Conservation (phyloP, 2,329 filamentous ascomycete genomes). For the Aspergillus fumigatus region DNA sequence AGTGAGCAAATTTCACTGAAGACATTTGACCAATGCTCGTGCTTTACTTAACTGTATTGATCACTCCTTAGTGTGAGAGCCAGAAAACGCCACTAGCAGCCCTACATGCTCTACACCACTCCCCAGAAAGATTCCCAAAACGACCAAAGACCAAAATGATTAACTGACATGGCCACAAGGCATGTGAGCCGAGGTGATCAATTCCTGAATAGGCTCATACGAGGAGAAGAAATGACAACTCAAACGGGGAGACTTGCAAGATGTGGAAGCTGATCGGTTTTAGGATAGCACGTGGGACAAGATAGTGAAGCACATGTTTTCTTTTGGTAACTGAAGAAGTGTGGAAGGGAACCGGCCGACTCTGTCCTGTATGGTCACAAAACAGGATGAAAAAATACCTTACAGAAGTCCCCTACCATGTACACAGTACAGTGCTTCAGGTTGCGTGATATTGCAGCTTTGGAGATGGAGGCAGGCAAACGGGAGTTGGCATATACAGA, state of each 20-base stretch:
- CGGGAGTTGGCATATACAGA: not conserved
- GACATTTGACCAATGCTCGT: not conserved
- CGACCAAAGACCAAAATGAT: not conserved
- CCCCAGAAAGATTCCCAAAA: not conserved
- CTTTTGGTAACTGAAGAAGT: not conserved
- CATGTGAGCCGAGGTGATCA: not conserved
- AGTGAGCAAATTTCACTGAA: not conserved
- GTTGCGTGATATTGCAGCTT: not conserved
- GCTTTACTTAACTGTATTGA: not conserved
- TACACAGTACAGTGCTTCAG: not conserved
- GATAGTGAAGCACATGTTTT: not conserved
- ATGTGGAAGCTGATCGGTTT: no score
- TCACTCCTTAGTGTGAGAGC: not conserved
- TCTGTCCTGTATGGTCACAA: not conserved
- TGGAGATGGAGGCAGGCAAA: not conserved
- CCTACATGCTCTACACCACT: not conserved
- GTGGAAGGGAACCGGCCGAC: not conserved
- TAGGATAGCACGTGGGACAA: not conserved
- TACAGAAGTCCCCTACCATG: not conserved
- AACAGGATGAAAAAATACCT: not conserved
- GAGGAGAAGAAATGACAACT: not conserved
- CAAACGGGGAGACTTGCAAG: not conserved
- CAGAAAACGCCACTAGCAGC: not conserved
- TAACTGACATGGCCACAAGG: not conserved
- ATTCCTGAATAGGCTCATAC: not conserved